phyloP scores from a whole-genome alignment of 2,329 filamentous ascomycete species.

The Macrophomina phaseolina region DNA sequence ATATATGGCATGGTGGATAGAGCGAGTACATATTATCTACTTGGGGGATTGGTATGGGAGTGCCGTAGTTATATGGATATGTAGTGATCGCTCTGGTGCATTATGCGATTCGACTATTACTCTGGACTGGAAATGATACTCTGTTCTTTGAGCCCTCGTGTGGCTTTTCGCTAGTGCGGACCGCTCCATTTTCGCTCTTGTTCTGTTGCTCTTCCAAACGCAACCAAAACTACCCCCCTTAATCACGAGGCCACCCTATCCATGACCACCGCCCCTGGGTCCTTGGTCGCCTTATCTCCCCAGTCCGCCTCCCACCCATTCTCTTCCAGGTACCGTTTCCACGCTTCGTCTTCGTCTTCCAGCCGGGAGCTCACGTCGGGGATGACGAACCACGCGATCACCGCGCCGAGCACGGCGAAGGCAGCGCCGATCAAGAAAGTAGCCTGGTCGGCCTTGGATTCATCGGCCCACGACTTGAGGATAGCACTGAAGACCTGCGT shows the following conservation, averaged over 20 bases:
- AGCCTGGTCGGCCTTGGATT: slow-evolving; percentile 37
- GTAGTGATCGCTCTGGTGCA: too few relatives aligned
- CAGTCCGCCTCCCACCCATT: slow-evolving; percentile 35
- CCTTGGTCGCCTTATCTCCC: slow-evolving; percentile 34
- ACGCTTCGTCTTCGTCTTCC: slow-evolving; percentile 39
- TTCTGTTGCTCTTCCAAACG: background rate
- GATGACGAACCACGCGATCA: slow-evolving; percentile 40
- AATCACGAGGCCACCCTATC: slow-evolving; percentile 26
- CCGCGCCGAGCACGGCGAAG: slow-evolving; percentile 35
- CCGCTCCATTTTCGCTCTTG: too few relatives aligned
- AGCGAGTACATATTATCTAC: too few relatives aligned
- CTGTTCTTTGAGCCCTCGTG: too few relatives aligned
- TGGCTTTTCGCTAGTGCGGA: too few relatives aligned
- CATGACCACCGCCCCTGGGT: slow-evolving; percentile 30
- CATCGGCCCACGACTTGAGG: slow-evolving; percentile 34
- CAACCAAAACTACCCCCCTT: background rate
- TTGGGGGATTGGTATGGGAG: too few relatives aligned
- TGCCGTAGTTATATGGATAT: too few relatives aligned
- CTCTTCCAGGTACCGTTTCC: slow-evolving; percentile 35
- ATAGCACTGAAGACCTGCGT: slow-evolving; percentile 37
- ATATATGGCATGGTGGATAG: too few relatives aligned
- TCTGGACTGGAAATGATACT: too few relatives aligned
- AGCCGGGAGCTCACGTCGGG: slow-evolving; percentile 35
- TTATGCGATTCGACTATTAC: too few relatives aligned
- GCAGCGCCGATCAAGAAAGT: slow-evolving; percentile 36